Conservation (phyloP, 2,329 filamentous ascomycete species). For the Fusarium beomiforme region DNA sequence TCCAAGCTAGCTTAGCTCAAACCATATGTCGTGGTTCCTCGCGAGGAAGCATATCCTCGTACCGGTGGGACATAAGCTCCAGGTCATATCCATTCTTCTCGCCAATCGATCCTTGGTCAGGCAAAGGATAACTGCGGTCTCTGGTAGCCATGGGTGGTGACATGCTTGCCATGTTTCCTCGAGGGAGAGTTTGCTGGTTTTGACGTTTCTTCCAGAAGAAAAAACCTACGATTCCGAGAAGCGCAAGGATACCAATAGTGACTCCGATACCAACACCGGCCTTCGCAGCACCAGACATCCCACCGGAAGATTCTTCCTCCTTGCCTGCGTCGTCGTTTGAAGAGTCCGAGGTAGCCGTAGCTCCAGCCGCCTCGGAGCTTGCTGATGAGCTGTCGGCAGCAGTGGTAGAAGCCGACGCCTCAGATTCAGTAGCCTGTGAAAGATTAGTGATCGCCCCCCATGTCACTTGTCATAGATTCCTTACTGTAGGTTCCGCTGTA, state of each 20-base stretch:
- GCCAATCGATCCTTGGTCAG: constrained; percentile 49
- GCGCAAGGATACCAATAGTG: constrained; percentile 53
- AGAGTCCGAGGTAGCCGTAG: constrained; percentile 26
- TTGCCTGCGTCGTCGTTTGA: constrained; percentile 17
- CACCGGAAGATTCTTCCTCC: constrained; percentile 29
- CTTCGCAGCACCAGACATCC: constrained; percentile 51
- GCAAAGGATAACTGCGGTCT: constrained; percentile 51
- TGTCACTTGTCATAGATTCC: not conserved
- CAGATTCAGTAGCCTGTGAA: constrained; percentile 16
- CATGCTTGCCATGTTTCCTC: constrained; percentile 55
- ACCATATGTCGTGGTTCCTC: constrained; percentile 59
- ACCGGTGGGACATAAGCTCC: constrained; percentile 62
- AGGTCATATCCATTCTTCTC: constrained; percentile 56
- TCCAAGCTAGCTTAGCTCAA: constrained; percentile 33
- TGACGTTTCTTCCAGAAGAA: constrained; percentile 46
- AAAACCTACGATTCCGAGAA: constrained; percentile 52
- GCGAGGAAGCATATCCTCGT: constrained; percentile 67
- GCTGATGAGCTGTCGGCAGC: constrained; percentile 23
- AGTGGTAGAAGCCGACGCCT: constrained; percentile 26
- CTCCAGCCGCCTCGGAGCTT: constrained; percentile 20
- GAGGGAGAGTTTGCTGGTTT: constrained; percentile 45
- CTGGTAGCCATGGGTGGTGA: constrained; percentile 62
- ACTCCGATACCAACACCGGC: constrained; percentile 61
- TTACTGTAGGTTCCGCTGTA: constrained; percentile 28
- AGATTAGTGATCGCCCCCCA: constrained; percentile 4